Conservation (phyloP, 371 early-diverging fungal species). For the Rhizopus stolonifer region DNA sequence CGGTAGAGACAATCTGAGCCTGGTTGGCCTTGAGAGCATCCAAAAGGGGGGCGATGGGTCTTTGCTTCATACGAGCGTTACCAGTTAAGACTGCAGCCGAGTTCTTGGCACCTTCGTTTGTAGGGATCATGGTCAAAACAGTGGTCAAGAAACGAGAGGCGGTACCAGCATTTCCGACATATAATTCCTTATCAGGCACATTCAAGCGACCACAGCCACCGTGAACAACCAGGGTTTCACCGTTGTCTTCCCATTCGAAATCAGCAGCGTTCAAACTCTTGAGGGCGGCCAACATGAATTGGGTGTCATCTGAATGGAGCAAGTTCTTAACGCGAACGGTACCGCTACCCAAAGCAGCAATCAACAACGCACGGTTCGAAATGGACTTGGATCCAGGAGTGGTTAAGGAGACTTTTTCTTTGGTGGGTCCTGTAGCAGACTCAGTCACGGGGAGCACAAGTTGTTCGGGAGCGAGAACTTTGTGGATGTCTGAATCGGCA, state of each 20-base stretch:
- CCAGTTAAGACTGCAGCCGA: slow-evolving; percentile 81
- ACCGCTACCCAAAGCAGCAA: slow-evolving; percentile 91
- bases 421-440: slow-evolving; percentile 41
- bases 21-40: slow-evolving; percentile 83
- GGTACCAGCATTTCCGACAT: slow-evolving; percentile 97
- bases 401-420: slow-evolving; percentile 57
- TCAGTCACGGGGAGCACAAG: slow-evolving; percentile 67
- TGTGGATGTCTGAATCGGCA: slow-evolving; percentile 78
- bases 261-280: slow-evolving; percentile 83
- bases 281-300: slow-evolving; percentile 93
- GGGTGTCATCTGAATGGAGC: slow-evolving; percentile 96
- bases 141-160: slow-evolving; percentile 95
- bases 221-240: slow-evolving; percentile 83
- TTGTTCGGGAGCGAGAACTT: slow-evolving; percentile 79
- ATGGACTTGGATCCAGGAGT: slow-evolving; percentile 97
- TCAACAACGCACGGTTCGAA: slow-evolving; percentile 91
- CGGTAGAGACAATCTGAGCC: slow-evolving; percentile 74
- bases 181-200: slow-evolving; percentile 81
- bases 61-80: slow-evolving; percentile 96
- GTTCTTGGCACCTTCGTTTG: slow-evolving; percentile 33
- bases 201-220: slow-evolving; percentile 78
- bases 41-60: slow-evolving; percentile 92
- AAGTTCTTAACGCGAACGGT: slow-evolving; percentile 82
- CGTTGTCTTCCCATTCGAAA: slow-evolving; percentile 92
- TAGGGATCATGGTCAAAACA: slow-evolving; percentile 75